A percentile compares a stretch with the other conserved stretches of the same genome.
phyloP scores from a whole-genome alignment of 2,329 filamentous ascomycete genomes.

The Fusarium sambucinum region DNA sequence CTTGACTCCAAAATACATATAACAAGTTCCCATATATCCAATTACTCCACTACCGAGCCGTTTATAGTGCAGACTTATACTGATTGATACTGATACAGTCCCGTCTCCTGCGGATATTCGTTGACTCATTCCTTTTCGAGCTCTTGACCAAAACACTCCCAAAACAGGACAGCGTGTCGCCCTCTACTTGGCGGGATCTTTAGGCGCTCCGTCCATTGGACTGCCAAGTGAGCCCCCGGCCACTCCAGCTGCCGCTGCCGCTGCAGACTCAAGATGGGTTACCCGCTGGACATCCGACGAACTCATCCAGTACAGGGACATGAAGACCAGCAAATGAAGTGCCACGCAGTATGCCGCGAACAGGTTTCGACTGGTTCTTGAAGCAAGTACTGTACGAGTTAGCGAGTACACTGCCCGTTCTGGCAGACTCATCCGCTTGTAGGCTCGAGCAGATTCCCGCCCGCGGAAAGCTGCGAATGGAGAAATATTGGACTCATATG shows the following conservation, averaged over 20 bases:
- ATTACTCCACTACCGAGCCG: slow-evolving; percentile 25
- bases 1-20: slow-evolving; percentile 22
- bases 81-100: slow-evolving; percentile 37
- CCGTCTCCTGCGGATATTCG: slow-evolving; percentile 18
- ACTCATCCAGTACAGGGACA: slow-evolving; percentile 87
- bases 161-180: slow-evolving; percentile 23
- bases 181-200: slow-evolving; percentile 44
- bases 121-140: slow-evolving; percentile 20
- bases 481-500: slow-evolving; percentile 95
- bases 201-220: slow-evolving; percentile 46
- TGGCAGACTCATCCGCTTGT: slow-evolving; percentile 91
- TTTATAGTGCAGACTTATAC: slow-evolving; percentile 8
- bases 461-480: slow-evolving; percentile 96
- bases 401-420: slow-evolving; percentile 92
- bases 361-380: slow-evolving; percentile 88
- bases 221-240: slow-evolving; percentile 53
- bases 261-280: slow-evolving; percentile 65
- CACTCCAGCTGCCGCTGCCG: slow-evolving; percentile 59
- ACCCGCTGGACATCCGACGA: slow-evolving; percentile 74
- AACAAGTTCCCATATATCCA: slow-evolving; percentile 18
- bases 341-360: slow-evolving; percentile 93
- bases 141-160: slow-evolving; percentile 28
- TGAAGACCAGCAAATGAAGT: slow-evolving; percentile 88
- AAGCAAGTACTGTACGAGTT: slow-evolving; percentile 90
- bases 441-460: slow-evolving; percentile 90